phyloP scores from a whole-genome alignment of 495 filamentous ascomycete species.

The Chaetomium fimeti region DNA sequence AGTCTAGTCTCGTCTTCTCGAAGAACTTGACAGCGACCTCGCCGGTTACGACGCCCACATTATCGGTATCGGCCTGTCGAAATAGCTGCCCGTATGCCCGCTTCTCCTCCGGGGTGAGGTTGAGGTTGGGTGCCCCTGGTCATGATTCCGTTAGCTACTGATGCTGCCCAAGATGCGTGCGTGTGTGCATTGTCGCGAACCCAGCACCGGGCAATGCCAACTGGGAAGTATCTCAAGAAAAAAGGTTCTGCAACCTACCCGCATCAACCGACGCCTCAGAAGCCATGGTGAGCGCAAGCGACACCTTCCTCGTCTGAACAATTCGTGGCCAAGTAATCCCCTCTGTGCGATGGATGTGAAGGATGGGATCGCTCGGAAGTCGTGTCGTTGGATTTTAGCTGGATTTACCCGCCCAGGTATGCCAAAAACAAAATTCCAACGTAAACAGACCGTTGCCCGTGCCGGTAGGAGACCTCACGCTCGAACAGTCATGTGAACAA shows the following conservation, averaged over 20 bases:
- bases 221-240: background rate
- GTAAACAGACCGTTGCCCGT: background rate
- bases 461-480: background rate
- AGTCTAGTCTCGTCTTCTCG: conserved; percentile 86
- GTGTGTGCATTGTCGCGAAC: conserved; percentile 5
- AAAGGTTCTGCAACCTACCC: conserved; percentile 22
- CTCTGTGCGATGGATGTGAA: conserved; percentile 2
- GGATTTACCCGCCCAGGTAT: conserved; percentile 1
- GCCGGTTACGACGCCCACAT: conserved; percentile 89
- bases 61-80: conserved; percentile 81
- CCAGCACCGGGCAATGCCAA: background rate
- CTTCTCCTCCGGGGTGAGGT: conserved; percentile 89
- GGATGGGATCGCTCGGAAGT: background rate
- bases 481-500: conserved; percentile 6
- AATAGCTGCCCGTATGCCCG: conserved; percentile 90
- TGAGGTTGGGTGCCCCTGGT: conserved; percentile 66
- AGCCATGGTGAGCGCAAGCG: conserved; percentile 33
- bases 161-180: background rate
- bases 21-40: conserved; percentile 98
- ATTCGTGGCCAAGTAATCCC: background rate
- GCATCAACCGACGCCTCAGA: conserved; percentile 34
- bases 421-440: background rate
- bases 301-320: conserved; percentile 6
- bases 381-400: background rate
- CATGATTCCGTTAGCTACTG: conserved; percentile 8